Evolutionary conservation across 441 rosid genomes (phyloP).

Genomic region (Pelargonium myrrhifolium): DNA sequence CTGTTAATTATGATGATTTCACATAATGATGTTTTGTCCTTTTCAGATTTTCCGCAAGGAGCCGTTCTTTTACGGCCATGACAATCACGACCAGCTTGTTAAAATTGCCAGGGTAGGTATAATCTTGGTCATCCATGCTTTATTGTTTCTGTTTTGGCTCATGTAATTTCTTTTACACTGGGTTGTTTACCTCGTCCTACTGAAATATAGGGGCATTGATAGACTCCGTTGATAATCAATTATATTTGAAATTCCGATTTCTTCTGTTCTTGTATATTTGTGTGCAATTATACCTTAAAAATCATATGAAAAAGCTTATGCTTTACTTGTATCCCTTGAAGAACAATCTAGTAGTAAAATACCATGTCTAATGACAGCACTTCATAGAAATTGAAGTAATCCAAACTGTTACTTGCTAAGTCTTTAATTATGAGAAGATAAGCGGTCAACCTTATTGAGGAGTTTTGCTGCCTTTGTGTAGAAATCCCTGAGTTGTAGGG

Average conservation of each 20-base stretch:
- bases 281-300: neutral
- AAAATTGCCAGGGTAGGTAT: slow-evolving; percentile 49
- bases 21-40: slow-evolving; percentile 2
- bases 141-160: neutral
- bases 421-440: neutral
- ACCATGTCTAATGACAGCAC: neutral
- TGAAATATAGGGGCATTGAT: neutral
- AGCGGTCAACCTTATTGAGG: neutral
- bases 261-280: neutral
- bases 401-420: neutral
- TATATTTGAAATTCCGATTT: neutral
- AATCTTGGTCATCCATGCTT: neutral
- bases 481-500: neutral
- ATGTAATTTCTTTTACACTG: neutral
- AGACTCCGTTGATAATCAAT: neutral
- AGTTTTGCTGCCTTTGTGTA: neutral
- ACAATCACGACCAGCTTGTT: slow-evolving; percentile 65
- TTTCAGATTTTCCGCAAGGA: slow-evolving; percentile 59
- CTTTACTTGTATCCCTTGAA: neutral
- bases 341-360: neutral
- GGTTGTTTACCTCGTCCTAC: neutral
- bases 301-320: neutral
- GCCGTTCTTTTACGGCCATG: slow-evolving; percentile 64
- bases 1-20: slow-evolving; percentile 1
- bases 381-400: too few relatives aligned